Evolutionary conservation across 805 yeast genomes (phyloP), one percentile per base, ranked within the genome.

Genomic region (Ogataea henricii): DNA sequence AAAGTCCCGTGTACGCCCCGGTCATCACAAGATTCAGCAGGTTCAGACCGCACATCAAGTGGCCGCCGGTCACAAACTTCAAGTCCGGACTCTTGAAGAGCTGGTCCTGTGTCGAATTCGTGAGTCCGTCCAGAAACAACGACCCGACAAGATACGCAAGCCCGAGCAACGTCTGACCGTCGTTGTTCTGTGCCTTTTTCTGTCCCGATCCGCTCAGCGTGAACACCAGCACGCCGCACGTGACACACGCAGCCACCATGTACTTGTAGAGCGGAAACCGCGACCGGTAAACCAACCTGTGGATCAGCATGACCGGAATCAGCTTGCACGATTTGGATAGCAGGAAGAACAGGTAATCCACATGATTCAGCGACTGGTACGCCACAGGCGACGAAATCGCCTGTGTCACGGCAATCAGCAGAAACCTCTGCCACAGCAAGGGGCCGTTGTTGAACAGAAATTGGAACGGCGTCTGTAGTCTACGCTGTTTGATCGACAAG

Each of bases 281-380:
- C 3, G 87, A 80, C 36, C 85, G 74, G 68, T 90, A 92, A 10
- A 88, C 58, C 13, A 82, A 56, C 48, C 84, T 69, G 60, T 90
- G 97, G 2, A 94, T 87, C 27, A 87, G 63, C 85, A 94, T 83
- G n/a, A 92, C 96, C 0, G 99, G 99, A 18, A 94, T 81, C 65
- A 94, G 75, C 60, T 94, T 94, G 65, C 98, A 92, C 46, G 96
- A 85, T 63, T 94, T 94, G 16, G 97, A 96, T 51, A 94, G 75
- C 53, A 92, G 77, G 57, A 81, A 85, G 0, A 95, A 86, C 60
- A 94, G 70, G 62, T 87, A 94, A 62, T 89, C 96, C 26, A 94
- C 92, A 64, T 92, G 89, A 42, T 78, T 74, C 50, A 92, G 69
- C 16, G 96, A 81, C 35, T 83, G 78, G 51, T 89, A 83, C 1